phyloP scores from a whole-genome alignment of 176 grass and related monocot species.

The Oryza glumipatula region DNA sequence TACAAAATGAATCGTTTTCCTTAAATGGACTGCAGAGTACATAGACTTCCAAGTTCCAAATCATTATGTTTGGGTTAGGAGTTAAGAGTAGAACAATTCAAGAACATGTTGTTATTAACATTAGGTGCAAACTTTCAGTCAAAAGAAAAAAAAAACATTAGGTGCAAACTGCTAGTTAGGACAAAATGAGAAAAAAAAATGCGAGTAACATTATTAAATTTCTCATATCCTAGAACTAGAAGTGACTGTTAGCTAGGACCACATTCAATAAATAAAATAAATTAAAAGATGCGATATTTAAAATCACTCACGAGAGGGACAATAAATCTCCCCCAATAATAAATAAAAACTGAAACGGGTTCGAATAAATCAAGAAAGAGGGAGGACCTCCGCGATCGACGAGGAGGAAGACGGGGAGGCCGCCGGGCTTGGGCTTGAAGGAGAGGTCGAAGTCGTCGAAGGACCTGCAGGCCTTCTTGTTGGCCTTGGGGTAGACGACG shows the following conservation, averaged over 20 bases:
- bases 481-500: constrained; percentile 81
- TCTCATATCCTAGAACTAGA: neutral
- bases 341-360: neutral
- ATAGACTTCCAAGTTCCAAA: neutral
- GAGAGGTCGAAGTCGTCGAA: constrained; percentile 63
- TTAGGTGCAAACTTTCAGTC: no score
- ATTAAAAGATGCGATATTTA: no score
- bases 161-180: neutral
- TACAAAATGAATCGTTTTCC: neutral
- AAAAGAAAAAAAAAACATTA: neutral
- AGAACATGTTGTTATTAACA: neutral
- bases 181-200: neutral
- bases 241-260: neutral
- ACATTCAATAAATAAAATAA: no score
- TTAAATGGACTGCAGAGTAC: neutral
- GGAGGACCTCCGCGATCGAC: constrained; percentile 72
- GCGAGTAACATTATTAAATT: neutral
- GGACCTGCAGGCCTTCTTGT: constrained; percentile 61
- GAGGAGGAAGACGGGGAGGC: constrained; percentile 73
- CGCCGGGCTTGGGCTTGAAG: constrained; percentile 69
- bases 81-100: no score
- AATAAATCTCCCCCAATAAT: neutral
- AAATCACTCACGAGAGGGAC: neutral
- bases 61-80: neutral
- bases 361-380: neutral